phyloP scores from a whole-genome alignment of 2,329 filamentous ascomycete genomes.

The Colletotrichum orchidophilum region DNA sequence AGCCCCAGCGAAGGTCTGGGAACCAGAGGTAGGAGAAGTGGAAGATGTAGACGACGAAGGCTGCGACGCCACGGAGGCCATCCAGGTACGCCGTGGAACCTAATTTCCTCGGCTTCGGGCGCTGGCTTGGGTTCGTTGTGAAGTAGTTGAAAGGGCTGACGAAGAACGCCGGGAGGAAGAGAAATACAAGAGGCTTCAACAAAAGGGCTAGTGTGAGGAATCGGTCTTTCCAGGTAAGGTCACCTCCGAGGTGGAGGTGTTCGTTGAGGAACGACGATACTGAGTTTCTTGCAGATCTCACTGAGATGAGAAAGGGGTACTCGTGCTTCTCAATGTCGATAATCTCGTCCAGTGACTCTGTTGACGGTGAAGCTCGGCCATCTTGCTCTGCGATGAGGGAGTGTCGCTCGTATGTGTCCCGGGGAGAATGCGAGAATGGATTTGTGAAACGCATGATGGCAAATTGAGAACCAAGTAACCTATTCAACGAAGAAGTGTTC shows the following conservation, averaged over 20 bases:
- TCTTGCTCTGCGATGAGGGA: neutral
- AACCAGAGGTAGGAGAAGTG: constrained; percentile 49
- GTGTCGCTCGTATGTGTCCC: neutral
- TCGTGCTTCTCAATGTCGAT: neutral
- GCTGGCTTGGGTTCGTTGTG: rapidly evolving
- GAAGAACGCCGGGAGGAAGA: neutral
- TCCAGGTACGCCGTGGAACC: constrained; percentile 65
- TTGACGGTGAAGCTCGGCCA: neutral
- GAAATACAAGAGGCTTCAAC: neutral
- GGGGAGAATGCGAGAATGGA: neutral
- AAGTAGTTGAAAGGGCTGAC: neutral
- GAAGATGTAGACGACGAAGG: constrained; percentile 64
- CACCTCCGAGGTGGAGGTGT: neutral
- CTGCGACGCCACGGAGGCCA: constrained; percentile 65
- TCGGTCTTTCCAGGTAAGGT: neutral
- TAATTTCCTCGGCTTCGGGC: constrained; percentile 33
- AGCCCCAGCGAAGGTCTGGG: constrained; percentile 41
- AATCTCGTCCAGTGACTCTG: neutral
- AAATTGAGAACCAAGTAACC: neutral
- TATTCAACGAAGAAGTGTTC: neutral
- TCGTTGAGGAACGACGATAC: constrained; percentile 11
- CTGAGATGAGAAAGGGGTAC: neutral
- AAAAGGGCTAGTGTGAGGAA: neutral
- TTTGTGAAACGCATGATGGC: constrained; percentile 6
- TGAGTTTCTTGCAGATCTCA: constrained; percentile 3